Conservation (phyloP, 495 filamentous ascomycete genomes). For the Annulohypoxylon nitens region DNA sequence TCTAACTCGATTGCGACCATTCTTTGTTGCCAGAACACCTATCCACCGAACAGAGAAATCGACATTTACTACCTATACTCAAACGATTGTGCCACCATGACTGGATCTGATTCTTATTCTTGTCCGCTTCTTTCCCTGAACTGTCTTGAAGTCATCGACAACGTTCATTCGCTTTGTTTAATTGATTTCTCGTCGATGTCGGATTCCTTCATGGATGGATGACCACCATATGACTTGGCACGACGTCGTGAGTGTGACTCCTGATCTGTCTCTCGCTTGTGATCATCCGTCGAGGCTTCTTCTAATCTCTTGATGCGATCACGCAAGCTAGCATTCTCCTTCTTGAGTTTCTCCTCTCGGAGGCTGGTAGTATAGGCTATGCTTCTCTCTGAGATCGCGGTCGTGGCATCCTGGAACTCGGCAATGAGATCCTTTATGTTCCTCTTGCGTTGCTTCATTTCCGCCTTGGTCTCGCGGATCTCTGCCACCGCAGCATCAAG, state of each 20-base stretch:
- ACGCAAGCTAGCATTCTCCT: background rate
- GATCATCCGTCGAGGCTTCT: background rate
- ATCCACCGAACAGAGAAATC: background rate
- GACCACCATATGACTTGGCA: background rate
- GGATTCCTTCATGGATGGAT: background rate
- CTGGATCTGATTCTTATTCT: background rate
- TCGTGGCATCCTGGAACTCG: background rate
- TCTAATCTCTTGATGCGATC: background rate
- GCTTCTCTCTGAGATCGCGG: background rate
- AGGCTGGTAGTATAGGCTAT: background rate
- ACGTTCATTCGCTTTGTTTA: background rate
- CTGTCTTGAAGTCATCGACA: background rate
- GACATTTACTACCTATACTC: background rate
- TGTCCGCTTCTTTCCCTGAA: background rate
- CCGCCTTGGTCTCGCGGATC: background rate
- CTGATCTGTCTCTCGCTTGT: background rate
- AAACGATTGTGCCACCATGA: background rate
- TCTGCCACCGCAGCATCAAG: background rate
- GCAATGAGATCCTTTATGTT: background rate
- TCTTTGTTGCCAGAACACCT: background rate
- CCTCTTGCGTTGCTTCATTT: background rate
- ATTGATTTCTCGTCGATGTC: background rate
- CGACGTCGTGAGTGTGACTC: background rate
- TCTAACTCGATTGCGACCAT: background rate
- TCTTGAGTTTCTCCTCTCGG: background rate